Conservation (phyloP, 495 filamentous ascomycete genomes). For the Friedmanniomyces simplex region DNA sequence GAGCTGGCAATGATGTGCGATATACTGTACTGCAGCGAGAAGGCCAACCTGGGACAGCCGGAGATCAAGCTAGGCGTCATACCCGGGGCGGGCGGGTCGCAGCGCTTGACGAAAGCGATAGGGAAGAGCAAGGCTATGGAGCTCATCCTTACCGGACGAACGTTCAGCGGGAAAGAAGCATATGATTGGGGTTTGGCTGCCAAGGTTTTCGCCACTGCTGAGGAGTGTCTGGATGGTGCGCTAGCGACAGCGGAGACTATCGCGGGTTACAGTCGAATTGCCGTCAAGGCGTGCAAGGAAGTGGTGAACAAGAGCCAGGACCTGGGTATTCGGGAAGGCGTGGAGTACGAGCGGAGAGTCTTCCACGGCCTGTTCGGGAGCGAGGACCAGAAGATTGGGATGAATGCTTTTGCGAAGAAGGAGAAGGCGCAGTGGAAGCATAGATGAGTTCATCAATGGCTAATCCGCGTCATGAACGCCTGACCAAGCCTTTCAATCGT, state of each 20-base stretch:
- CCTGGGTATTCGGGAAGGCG: slow-evolving; percentile 68
- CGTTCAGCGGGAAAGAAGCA: slow-evolving; percentile 70
- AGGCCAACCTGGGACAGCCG: slow-evolving; percentile 85
- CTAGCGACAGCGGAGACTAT: slow-evolving; percentile 80
- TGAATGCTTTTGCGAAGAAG: slow-evolving; percentile 93
- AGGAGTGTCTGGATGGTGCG: slow-evolving; percentile 67
- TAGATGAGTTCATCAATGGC: slow-evolving; percentile 38
- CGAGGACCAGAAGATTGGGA: slow-evolving; percentile 92
- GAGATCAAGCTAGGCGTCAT: slow-evolving; percentile 92
- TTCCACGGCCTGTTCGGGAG: slow-evolving; percentile 91
- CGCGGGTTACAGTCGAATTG: slow-evolving; percentile 66
- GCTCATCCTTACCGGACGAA: slow-evolving; percentile 76
- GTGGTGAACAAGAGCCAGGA: slow-evolving; percentile 97
- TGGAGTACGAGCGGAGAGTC: slow-evolving; percentile 85
- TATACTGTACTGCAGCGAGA: slow-evolving; percentile 76
- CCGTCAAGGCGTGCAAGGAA: slow-evolving; percentile 88
- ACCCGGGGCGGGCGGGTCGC: slow-evolving; percentile 83
- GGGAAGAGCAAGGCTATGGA: slow-evolving; percentile 93
- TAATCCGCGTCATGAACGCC: no score
- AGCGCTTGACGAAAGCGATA: slow-evolving; percentile 76
- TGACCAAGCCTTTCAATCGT: no score
- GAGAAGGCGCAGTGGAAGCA: slow-evolving; percentile 85
- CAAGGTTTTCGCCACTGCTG: slow-evolving; percentile 65
- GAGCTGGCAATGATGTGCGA: slow-evolving; percentile 96
- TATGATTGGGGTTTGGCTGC: slow-evolving; percentile 86